phyloP scores from a whole-genome alignment of 768 basidiomycete species.

The Rhizopogon vulgaris region DNA sequence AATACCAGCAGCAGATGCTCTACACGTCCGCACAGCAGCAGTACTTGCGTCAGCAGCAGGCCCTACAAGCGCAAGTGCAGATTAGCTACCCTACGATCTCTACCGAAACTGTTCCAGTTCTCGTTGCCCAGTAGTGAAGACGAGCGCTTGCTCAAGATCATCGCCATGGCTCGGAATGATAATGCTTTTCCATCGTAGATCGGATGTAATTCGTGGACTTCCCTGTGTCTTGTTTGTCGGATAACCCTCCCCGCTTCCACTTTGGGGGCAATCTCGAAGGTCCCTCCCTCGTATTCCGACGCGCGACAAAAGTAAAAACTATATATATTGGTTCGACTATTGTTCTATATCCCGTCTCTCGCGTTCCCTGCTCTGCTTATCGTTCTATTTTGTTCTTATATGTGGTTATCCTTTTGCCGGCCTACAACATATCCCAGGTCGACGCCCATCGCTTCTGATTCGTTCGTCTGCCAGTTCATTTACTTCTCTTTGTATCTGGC shows the following conservation, averaged over 20 bases:
- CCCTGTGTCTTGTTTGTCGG: neutral
- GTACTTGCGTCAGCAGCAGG: slow-evolving; percentile 29
- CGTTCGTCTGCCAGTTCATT: neutral
- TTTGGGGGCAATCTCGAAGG: neutral
- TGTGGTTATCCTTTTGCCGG: slow-evolving; percentile 6
- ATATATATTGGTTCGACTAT: slow-evolving; percentile 29
- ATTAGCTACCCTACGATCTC: slow-evolving; percentile 13
- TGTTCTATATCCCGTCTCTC: slow-evolving; percentile 7
- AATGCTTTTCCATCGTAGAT: neutral
- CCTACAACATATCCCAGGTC: slow-evolving; percentile 31
- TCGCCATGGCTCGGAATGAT: neutral
- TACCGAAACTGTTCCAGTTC: neutral
- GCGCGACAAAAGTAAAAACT: slow-evolving; percentile 28
- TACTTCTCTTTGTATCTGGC: neutral
- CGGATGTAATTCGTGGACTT: slow-evolving; percentile 2
- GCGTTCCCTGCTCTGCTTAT: slow-evolving; percentile 8
- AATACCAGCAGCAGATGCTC: slow-evolving; percentile 32
- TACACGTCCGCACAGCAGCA: slow-evolving; percentile 31
- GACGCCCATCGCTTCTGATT: slow-evolving; percentile 4
- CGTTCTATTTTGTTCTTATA: slow-evolving; percentile 7
- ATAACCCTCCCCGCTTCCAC: slow-evolving; percentile 10
- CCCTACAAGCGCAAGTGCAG: slow-evolving; percentile 23
- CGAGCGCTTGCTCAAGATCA: neutral
- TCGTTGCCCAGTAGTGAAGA: neutral
- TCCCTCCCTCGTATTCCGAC: neutral